Base-by-base conservation (phyloP, 2,329 filamentous ascomycete genomes). In the Tolypocladium ophioglossoides region DNA sequence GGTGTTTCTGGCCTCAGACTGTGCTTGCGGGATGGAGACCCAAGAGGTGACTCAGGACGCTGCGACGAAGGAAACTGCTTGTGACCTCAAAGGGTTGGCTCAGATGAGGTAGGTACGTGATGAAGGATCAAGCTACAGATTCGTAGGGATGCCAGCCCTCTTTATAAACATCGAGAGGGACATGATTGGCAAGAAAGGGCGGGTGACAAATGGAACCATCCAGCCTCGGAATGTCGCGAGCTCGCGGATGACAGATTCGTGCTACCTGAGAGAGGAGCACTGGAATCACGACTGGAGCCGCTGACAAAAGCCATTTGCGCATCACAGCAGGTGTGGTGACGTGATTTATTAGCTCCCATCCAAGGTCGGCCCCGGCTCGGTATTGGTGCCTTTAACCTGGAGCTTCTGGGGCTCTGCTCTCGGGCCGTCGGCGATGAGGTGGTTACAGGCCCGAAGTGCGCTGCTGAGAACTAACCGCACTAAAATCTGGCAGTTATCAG, bases 151-250 rank as follows among this genome's bases (percentile, higher is more conserved):
- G 27, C 16, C 18, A 4, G 27, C 14, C 18, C 18, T 30, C 38
- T 34, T 52, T 52, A 37, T 52, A 52, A 30, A 7, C 38, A 7
- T 7, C 18, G 41, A 32, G 24, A 32, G 3, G 41, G 10, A n/a
- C 7, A 30, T 50, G 47, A 54, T 50, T 50, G 50, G 35, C 24
- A 50, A 46, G 12, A 20, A 5, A 4, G 44, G 27, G 44, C 37
- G 39, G 51, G 46, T 47, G 46, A 44, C 46, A 46, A 40, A 54
- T 54, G 47, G 39, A 39, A 14, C 20, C 47, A 51, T 46, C 16
- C 32, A 9, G 3, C 27, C 48, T 54, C 52, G 52, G 47, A 20
- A 50, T 54, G 52, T 50, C 38, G 52, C 52, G n/a, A 50, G 46
- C 38, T 22, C 7, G 20, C 46, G 27, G 35, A 50, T 47, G 39